Base-by-base conservation (phyloP, 352 stramenopile genomes). In the Globisporangium alternatum region DNA sequence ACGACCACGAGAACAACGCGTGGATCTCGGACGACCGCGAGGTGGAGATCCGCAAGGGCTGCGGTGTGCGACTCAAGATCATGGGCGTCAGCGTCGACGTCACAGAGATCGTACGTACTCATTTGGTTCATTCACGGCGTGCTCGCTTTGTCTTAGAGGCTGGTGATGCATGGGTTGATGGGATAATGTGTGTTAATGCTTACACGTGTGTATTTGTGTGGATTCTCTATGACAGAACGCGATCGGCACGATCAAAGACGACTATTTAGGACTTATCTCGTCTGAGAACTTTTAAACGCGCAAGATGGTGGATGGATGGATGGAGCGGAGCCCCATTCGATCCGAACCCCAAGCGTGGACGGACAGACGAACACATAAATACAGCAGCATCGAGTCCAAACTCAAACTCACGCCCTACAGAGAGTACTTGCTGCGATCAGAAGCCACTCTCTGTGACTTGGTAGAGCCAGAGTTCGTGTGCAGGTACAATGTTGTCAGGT, bases 21-120 rank as follows among this genome's bases (percentile, higher is more conserved):
- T 99, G 97, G 97, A 96, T 99, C 53, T 97, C 88, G 60, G 95
- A 98, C 67, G 96, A 99, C 75, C 97, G 97, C 43, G 95, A 98
- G 74, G 95, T 98, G 8, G 91, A 99, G 57, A 99, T 99, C 72
- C 91, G 94, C 55, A 93, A 97, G 51, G 94, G 95, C 25, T 98
- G 94, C 68, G 96, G 96, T 58, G 95, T 99, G 45, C 83, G 97
- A 53, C 86, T 99, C 59, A 96, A 97, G 70, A 98, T 99, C 76
- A 98, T 98, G 81, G 96, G 96, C 74, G 83, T 98, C 64, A 98
- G 91, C 54, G 95, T 98, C 49, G 97, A 99, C 74, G 91, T 98
- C 72, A 98, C 95, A 22, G 97, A 98, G 78, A 98, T 98, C 69
- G 83, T 86, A 77, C 55, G 75, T 77, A 17, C 4, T 21, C 48